Evolutionary conservation across 1,284 basidiomycete genomes (phyloP).

Genomic region (Coriolopsis trogii): DNA sequence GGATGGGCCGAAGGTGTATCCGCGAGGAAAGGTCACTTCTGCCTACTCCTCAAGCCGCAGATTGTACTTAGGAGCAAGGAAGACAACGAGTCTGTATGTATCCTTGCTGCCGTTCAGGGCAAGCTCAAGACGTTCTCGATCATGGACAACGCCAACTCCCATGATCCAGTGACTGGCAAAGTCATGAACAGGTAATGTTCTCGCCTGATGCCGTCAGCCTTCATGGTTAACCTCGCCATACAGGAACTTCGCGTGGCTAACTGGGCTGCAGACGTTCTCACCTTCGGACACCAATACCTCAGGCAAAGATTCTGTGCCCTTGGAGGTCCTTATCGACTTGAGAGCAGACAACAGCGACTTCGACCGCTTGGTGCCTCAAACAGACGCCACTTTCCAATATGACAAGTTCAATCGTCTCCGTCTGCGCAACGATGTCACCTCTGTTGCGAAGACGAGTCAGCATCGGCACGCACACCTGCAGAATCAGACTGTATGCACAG

Average conservation of each 20-base stretch:
- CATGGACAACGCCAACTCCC: constrained; percentile 76
- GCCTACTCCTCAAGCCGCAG: constrained; percentile 90
- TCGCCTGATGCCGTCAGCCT: neutral
- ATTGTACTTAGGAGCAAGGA: constrained; percentile 78
- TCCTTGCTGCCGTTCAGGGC: constrained; percentile 84
- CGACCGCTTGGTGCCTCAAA: constrained; percentile 89
- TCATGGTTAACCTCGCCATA: neutral
- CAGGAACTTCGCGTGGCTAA: constrained; percentile 36
- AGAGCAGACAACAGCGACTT: constrained; percentile 83
- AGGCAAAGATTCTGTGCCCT: constrained; percentile 66
- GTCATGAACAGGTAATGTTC: constrained; percentile 79
- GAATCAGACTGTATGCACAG: constrained; percentile 80
- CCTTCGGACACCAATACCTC: constrained; percentile 53
- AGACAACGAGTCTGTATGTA: constrained; percentile 65
- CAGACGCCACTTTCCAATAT: constrained; percentile 84
- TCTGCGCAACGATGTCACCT: constrained; percentile 72
- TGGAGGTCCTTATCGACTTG: constrained; percentile 88
- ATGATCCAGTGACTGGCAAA: constrained; percentile 86
- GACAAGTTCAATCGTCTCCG: constrained; percentile 96
- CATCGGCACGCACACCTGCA: constrained; percentile 68
- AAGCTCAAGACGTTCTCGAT: constrained; percentile 84
- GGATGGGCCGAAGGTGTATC: constrained; percentile 76
- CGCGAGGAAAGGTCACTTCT: constrained; percentile 73
- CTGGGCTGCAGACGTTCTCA: constrained; percentile 88
- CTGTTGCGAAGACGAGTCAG: constrained; percentile 42